Evolutionary conservation across 306 rosid genomes (phyloP), one percentile per base, ranked within the genome.

Genomic region (Acacia melanoxylon): DNA sequence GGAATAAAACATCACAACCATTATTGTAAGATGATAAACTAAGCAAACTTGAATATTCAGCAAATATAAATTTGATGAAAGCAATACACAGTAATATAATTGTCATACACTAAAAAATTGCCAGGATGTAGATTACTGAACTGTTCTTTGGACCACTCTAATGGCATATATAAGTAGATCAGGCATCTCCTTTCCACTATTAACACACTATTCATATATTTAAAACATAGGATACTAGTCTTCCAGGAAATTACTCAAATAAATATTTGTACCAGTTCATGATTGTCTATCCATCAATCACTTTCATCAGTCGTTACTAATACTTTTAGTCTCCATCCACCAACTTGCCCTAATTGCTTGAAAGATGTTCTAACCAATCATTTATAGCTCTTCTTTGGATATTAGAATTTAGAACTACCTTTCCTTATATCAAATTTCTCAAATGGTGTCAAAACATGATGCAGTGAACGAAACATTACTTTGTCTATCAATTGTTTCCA

Each of bases 141-240:
- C 63, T 35, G 46, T 27, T 40, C 78, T 62, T 25, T 62, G 51
- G 29, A 73, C 15, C 29, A 71, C 49, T 71, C 52, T 25, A 48
- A 82, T 14, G 19, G 65, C 35, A 42, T 44, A 45, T 6, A 61
- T 1, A 82, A 61, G 46, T 31, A 40, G 54, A 77, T 27, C 33
- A 68, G 42, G 59, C 22, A 81, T 81, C 61, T 66, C 52, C 72
- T 40, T 44, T 81, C 13, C 48, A 12, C 76, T 22, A 10, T 20
- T 11, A 68, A 37, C 68, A 48, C 37, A 66, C 9, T 14, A 61
- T 74, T 66, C 44, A 76, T 68, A 54, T 66, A 42, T 67, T 29
- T 29, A n/a, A 82, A 82, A 58, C 51, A 82, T 37, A 44, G 22
- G 27, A 42, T 33, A 25, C 65, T 12, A 41, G 22, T 29, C n/a